Evolutionary conservation across 495 filamentous ascomycete species (phyloP), one percentile per base, ranked within the genome.

Genomic region (Neurospora tetraspora): DNA sequence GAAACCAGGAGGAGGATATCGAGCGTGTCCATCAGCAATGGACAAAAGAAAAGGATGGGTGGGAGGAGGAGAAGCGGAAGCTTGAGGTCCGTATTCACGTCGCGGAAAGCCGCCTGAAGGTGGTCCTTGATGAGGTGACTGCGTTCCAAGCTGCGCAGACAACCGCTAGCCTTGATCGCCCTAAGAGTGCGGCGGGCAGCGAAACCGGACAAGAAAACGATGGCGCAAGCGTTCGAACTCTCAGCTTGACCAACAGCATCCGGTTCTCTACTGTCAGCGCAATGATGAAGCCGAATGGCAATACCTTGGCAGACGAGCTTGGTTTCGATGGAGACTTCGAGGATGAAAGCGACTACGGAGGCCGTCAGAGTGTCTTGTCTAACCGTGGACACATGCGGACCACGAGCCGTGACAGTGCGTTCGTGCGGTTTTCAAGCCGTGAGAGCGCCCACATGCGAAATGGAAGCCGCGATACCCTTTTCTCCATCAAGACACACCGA

Each of bases 261-360:
- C 88, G 93, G 39, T 93, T 91, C 78, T 96, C 93, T 12, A 84
- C 90, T 42, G 83, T 91, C 73, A 88, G 89, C 71, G 85, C 84
- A 9, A 75, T 79, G 5, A 74, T 78, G 11, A 91, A 91, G 77
- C 76, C 83, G 23, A 89, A 89, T 70, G 92, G 92, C 10, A 76
- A 94, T 43, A 96, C 91, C 75, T 82, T 99, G 47, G 96, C 96
- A 10, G 93, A 98, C 75, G 96, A 99, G 84, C 85, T 99, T 73
- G 89, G 90, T 70, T 91, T 96, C 47, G 93, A 93, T 71, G 92
- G 92, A 68, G 92, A 92, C 69, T 91, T 91, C 31, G 91, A 93
- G 40, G 86, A 88, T 39, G 81, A 86, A 71, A 87, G 82, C 61
- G 85, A 86, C 70, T 81, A 84, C 39, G 87, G 88, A 70, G 84